A percentile compares a stretch with the other conserved stretches of the same genome.
Conservation (phyloP, 805 yeast genomes). For the Saccharomycopsis fermentans region DNA sequence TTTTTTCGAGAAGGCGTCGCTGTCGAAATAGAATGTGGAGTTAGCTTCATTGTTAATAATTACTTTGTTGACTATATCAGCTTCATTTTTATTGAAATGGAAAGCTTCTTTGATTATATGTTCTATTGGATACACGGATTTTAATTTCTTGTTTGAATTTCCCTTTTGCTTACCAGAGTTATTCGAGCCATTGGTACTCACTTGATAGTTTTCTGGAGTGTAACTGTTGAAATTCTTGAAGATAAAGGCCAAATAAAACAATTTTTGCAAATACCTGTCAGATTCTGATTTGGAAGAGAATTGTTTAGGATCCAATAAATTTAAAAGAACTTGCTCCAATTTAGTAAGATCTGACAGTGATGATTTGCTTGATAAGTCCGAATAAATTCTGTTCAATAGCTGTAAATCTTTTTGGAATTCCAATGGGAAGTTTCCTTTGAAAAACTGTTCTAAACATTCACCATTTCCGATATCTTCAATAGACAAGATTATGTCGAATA, state of each 20-base stretch:
- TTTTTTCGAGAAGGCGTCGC: background rate
- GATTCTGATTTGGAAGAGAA: background rate
- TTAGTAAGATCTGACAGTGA: background rate
- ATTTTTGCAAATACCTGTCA: slow-evolving; percentile 5
- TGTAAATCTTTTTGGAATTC: slow-evolving; percentile 7
- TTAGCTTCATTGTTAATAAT: slow-evolving; percentile 4
- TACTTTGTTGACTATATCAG: slow-evolving; percentile 12
- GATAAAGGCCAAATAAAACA: slow-evolving; percentile 9
- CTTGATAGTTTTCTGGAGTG: background rate
- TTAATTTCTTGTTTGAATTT: background rate
- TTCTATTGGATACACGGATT: slow-evolving; percentile 9
- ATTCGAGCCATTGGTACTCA: background rate
- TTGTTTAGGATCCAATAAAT: background rate
- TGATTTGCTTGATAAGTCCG: background rate
- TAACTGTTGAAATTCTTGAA: slow-evolving; percentile 8
- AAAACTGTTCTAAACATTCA: background rate
- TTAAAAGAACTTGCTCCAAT: slow-evolving; percentile 4
- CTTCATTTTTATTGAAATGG: slow-evolving; percentile 13
- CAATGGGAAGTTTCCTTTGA: slow-evolving; percentile 19
- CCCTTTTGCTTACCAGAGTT: background rate
- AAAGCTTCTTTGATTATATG: slow-evolving; percentile 13
- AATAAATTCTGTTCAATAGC: background rate
- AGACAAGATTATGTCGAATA: slow-evolving; percentile 51
- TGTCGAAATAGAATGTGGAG: background rate
- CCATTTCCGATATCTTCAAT: background rate